Base-by-base conservation (phyloP, 768 basidiomycete species). In the Russula ochroleuca region DNA sequence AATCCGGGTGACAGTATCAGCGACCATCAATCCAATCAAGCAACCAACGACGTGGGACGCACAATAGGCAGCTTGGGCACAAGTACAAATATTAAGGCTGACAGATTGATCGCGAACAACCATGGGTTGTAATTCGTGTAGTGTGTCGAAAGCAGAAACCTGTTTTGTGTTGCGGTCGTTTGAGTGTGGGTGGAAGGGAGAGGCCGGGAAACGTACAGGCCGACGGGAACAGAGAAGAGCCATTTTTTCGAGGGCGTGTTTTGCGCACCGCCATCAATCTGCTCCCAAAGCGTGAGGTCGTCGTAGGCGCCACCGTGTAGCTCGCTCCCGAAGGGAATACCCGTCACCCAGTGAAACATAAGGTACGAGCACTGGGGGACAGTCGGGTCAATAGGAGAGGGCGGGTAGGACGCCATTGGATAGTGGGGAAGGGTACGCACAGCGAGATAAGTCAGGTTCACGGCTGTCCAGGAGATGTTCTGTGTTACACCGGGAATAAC, bases 211-310 rank as follows among this genome's bases (percentile, higher is more conserved):
- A 78, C 93, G 73, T 70, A 98, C 97, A 99, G 79, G 41, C 82
- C 81, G 68, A 98, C 87, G 0, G 97, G 97, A 9, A 94, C 86
- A 58, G 84, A 85, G 64, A 97, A 82, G 33, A 99, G 79, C 93
- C 94, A 98, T 73, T 99, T 99, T 79, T 93, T 97, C 6, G 97
- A 88, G 0, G 97, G 97, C 6, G 97, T 99, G 75, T 98, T 97
- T 71, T 98, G 97, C 0, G 95, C 97, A 43, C 97, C 97, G 55
- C 92, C 90, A 75, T 99, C 97, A 55, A 99, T 99, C 80, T 99
- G 97, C 73, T 99, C 97, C 97, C 97, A 99, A 35, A 99, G 79
- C 0, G 97, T 98, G 53, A 98, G 82, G 70, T 98, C 93, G 73
- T 98, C 97, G 76, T 96, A 99, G 14, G 94, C 97, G 25, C 97